Percentiles rank a stretch among this genome's conserved stretches.
phyloP scores from a whole-genome alignment of 768 basidiomycete genomes.

The Mycena indigotica region DNA sequence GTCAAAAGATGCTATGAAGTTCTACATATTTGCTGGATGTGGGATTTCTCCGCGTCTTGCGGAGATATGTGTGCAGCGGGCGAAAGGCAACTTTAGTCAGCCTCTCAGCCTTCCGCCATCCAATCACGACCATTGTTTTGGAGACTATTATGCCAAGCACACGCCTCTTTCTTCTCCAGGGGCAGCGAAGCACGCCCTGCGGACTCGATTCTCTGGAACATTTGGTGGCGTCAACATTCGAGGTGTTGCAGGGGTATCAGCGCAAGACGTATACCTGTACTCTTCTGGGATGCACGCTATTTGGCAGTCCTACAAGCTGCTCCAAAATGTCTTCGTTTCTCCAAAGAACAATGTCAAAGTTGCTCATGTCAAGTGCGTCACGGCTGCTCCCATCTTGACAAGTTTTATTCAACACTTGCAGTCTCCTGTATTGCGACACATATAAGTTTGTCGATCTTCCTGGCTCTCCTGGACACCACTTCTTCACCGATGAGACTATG shows the following conservation, averaged over 20 bases:
- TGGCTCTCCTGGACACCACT: slow-evolving; percentile 48
- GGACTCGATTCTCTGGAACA: slow-evolving; percentile 10
- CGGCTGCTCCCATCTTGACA: not conserved
- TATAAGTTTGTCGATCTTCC: slow-evolving; percentile 54
- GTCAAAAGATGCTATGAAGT: slow-evolving; percentile 20
- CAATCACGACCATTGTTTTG: slow-evolving; percentile 44
- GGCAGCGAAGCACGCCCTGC: slow-evolving; percentile 13
- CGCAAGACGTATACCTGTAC: slow-evolving; percentile 52
- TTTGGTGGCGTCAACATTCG: slow-evolving; percentile 21
- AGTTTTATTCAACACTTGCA: slow-evolving; percentile 26
- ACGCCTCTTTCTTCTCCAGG: slow-evolving; percentile 5
- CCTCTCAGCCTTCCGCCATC: slow-evolving; percentile 42
- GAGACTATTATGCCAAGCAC: slow-evolving; percentile 32
- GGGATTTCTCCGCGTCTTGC: slow-evolving; percentile 51
- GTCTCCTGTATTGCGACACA: slow-evolving; percentile 54
- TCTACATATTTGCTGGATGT: slow-evolving; percentile 56
- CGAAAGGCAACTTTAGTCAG: slow-evolving; percentile 43
- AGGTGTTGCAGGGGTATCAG: slow-evolving; percentile 38
- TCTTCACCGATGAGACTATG: slow-evolving; percentile 45
- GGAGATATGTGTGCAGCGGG: slow-evolving; percentile 43
- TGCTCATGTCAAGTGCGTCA: slow-evolving; percentile 25
- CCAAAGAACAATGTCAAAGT: slow-evolving; percentile 49
- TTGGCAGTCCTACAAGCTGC: slow-evolving; percentile 49
- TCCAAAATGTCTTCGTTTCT: slow-evolving; percentile 28
- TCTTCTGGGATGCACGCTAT: slow-evolving; percentile 57